Percentiles rank a stretch among this genome's conserved stretches.
Conservation (phyloP, 345 rosid genomes). For the Laguncularia racemosa region DNA sequence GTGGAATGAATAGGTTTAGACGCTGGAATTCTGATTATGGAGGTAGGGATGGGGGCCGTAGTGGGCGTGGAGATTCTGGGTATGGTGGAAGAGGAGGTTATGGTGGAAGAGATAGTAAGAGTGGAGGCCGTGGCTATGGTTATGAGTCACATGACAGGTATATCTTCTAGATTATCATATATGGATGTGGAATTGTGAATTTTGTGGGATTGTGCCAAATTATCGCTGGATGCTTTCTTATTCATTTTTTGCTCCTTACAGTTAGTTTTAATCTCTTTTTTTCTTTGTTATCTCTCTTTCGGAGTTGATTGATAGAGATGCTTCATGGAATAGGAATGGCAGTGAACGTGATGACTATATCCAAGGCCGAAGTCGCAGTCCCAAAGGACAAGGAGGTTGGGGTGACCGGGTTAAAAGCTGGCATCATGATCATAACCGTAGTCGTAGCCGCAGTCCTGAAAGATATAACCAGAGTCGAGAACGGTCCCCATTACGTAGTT, state of each 20-base stretch:
- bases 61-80: conserved; percentile 39
- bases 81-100: conserved; percentile 49
- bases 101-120: conserved; percentile 43
- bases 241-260: too few species aligned
- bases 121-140: conserved; percentile 43
- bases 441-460: conserved; percentile 53
- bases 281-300: background rate
- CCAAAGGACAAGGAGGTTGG: conserved; percentile 28
- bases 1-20: conserved; percentile 61
- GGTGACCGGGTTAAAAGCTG: conserved; percentile 19
- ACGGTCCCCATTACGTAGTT: conserved; percentile 48
- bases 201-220: background rate
- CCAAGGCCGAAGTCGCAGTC: conserved; percentile 25
- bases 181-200: background rate
- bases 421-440: conserved; percentile 20
- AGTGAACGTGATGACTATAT: conserved; percentile 19
- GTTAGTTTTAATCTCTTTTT: too few species aligned
- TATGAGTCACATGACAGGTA: conserved; percentile 64
- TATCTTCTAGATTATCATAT: background rate
- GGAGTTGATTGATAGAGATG: background rate
- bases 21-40: conserved; percentile 68
- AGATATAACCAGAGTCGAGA: conserved; percentile 29
- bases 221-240: too few species aligned
- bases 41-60: conserved; percentile 60
- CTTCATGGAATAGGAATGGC: background rate